Evolutionary conservation across 495 filamentous ascomycete species (phyloP).

Genomic region (Penicillium lividum): DNA sequence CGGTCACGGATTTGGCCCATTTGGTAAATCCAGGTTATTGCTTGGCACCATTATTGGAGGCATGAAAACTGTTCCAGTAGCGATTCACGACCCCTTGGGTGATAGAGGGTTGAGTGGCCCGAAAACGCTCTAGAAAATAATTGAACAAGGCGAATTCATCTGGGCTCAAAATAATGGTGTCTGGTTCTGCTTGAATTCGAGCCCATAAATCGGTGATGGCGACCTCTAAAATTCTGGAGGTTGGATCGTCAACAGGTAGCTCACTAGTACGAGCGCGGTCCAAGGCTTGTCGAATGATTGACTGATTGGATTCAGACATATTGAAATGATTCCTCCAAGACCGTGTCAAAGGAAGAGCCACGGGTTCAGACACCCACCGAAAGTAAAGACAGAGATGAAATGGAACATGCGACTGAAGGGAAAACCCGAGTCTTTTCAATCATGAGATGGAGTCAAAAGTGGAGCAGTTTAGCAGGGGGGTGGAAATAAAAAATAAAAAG

Average conservation of each 20-base stretch:
- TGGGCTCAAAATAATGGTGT: conserved; percentile 63
- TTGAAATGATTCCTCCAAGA: neutral
- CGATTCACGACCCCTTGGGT: conserved; percentile 47
- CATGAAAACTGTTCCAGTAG: conserved; percentile 51
- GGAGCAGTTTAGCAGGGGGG: conserved; percentile 21
- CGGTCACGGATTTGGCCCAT: neutral
- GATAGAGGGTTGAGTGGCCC: conserved; percentile 29
- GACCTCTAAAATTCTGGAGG: conserved; percentile 54
- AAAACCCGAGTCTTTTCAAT: conserved; percentile 23
- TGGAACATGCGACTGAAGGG: conserved; percentile 24
- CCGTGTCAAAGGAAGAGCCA: neutral
- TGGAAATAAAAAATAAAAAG: neutral
- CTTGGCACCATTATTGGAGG: conserved; percentile 22
- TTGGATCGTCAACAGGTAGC: conserved; percentile 52
- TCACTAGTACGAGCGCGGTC: conserved; percentile 67
- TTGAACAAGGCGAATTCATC: conserved; percentile 80
- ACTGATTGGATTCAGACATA: conserved; percentile 26
- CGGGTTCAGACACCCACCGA: neutral
- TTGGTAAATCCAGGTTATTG: conserved; percentile 22
- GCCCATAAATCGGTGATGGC: conserved; percentile 62
- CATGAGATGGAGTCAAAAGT: conserved; percentile 28
- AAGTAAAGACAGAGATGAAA: conserved; percentile 13
- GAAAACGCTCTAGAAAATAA: conserved; percentile 65
- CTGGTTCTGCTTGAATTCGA: conserved; percentile 57
- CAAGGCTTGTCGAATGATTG: conserved; percentile 49